These are phyloP conservation scores for Tylopilus plumbeoviolaceoides DNA, from an alignment of 768 basidiomycete species.

Conservation along the genomic window DNA sequence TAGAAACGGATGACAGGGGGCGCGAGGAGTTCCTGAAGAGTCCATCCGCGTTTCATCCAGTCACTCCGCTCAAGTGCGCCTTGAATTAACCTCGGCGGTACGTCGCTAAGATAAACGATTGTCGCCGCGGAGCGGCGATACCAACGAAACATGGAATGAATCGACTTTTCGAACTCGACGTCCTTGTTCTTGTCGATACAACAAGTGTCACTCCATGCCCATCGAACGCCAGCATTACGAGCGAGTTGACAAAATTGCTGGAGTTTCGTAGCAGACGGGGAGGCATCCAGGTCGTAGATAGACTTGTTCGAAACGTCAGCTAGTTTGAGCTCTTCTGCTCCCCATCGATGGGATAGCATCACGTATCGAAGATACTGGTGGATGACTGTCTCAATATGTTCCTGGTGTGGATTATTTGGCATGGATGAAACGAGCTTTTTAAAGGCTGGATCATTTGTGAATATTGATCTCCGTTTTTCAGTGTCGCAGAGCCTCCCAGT, in stretches of 20 bases:
- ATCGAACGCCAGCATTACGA: constrained; percentile 7
- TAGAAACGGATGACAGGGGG: constrained; percentile 21
- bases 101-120: constrained; percentile 15
- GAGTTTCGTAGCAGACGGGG: constrained; percentile 11
- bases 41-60: constrained; percentile 25
- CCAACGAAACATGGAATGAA: constrained; percentile 23
- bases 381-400: constrained; percentile 5
- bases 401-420: constrained; percentile 1
- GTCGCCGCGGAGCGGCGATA: constrained; percentile 16
- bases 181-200: constrained; percentile 20
- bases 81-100: constrained; percentile 8
- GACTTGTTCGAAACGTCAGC: constrained; percentile 10
- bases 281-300: constrained; percentile 7
- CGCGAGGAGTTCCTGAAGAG: constrained; percentile 21
- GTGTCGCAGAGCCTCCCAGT: constrained; percentile 17
- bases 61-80: constrained; percentile 10
- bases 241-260: constrained; percentile 16
- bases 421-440: constrained; percentile 16
- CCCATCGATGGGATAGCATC: constrained; percentile 26
- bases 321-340: constrained; percentile 7
- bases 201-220: constrained; percentile 25
- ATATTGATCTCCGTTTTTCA: constrained; percentile 10
- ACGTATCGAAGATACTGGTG: constrained; percentile 12
- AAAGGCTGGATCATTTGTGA: constrained; percentile 9
- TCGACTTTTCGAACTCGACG: constrained; percentile 16